Evolutionary conservation across 371 early-diverging fungal genomes (phyloP), one percentile per base, ranked within the genome.

Genomic region (Rozella allomycis): DNA sequence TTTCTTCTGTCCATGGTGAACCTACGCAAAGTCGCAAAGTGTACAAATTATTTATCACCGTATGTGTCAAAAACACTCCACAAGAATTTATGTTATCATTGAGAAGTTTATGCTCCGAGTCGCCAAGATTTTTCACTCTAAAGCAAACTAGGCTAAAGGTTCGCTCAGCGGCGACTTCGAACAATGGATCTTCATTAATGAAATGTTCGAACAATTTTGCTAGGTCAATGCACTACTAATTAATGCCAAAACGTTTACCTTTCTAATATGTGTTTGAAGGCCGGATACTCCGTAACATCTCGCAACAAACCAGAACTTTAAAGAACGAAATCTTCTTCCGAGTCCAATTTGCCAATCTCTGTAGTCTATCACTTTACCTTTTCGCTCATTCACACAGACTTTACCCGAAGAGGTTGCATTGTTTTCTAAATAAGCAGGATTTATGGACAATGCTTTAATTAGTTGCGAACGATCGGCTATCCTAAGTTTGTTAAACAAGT

Each of bases 261-360:
- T 34, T 20, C 57, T 55, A 23, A 68, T 62, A 30, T 55, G 49
- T 7, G 43, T 39, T 13, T 54, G 47, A 14, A 69, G 38, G 0
- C 63, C 66, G 3, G 42, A 35, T 6, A 49, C 48, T 2, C 70
- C 70, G 37, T 53, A 71, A 23, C 38, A 46, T 27, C 70, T 50
- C 40, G 70, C 25, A 16, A 70, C 66, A 47, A 70, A 65, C 72
- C 70, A 70, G 18, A 63, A 35, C 36, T 69, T 69, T 13, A 69
- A 43, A 1, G 64, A 37, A 2, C 70, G 34, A 43, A 69, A 69
- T 1, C 66, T 38, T 9, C 65, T 50, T 1, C 66, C 61, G 0
- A 68, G 46, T 2, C 59, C 55, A 2, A 68, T 13, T 33, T 64
- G 60, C 64, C 66, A 67, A 39, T 68, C 57, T 18, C 52, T 40